phyloP scores from a whole-genome alignment of 164 flowering plant species.

The grape (Vitis vinifera) region DNA sequence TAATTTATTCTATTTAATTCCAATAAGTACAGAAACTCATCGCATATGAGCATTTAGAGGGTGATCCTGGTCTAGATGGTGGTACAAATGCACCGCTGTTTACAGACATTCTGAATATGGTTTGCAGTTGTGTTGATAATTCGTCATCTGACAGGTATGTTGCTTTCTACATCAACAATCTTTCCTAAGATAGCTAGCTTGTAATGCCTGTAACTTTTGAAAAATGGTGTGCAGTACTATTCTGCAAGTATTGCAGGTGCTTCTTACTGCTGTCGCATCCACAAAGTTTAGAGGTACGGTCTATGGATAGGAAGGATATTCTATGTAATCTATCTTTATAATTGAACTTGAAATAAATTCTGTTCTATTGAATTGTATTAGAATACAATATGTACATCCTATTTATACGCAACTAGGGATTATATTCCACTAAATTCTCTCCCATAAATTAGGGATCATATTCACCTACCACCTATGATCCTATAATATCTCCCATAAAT shows the following conservation, averaged over 20 bases:
- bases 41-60: conserved; percentile 97
- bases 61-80: conserved; percentile 96
- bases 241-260: conserved; percentile 96
- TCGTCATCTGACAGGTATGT: conserved; percentile 91
- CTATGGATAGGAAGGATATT: neutral
- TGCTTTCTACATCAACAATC: conserved; percentile 1
- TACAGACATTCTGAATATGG: conserved; percentile 83
- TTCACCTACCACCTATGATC: too few relatives aligned
- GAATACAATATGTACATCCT: too few relatives aligned
- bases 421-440: too few relatives aligned
- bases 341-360: too few relatives aligned
- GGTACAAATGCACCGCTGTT: conserved; percentile 73
- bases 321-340: too few relatives aligned
- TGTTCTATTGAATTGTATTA: too few relatives aligned
- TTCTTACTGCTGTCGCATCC: conserved; percentile 95
- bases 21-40: conserved; percentile 78
- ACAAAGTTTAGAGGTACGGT: conserved; percentile 84
- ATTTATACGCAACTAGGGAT: too few relatives aligned
- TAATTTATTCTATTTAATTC: conserved; percentile 8
- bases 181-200: conserved; percentile 6
- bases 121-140: conserved; percentile 88
- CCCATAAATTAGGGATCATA: too few relatives aligned
- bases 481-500: too few relatives aligned
- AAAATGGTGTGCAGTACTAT: conserved; percentile 70
- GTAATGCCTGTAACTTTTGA: conserved; percentile 19